Base-by-base conservation (phyloP, 202 grass and related monocot genomes). In the Setaria italica region DNA sequence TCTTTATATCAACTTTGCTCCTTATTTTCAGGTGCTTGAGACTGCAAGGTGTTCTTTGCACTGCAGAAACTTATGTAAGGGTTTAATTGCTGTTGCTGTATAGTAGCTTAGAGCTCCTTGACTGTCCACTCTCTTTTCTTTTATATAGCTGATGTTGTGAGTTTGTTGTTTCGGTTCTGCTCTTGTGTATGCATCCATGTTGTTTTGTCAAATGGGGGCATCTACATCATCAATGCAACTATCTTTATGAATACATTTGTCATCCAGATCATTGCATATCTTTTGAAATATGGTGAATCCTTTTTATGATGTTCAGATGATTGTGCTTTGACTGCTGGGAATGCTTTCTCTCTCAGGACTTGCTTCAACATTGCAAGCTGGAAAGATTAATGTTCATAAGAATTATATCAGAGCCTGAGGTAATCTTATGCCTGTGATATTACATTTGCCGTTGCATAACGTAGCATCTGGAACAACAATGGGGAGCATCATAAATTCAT, bases 11-110 rank as follows among this genome's bases (percentile, higher is more conserved):
- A 64, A 77, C 8, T 70, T 41, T 62, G 45, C 62, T 60, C 41
- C 76, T 84, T 86, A 49, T 91, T 86, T 99, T 67, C 85, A 99
- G 96, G 85, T 89, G 9, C 48, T 77, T 95, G 86, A 92, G 84
- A 88, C 53, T 99, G 49, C 96, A 92, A 83, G 95, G 87, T 83
- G 96, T 95, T 64, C 88, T 99, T 92, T 99, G 93, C 84, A 76
- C 73, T 35, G 19, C 74, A 56, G 96, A 96, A 88, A 85, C 87
- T 87, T 93, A 78, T 94, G 96, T 99, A 94, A 91, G 96, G 87
- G 49, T 35, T 86, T 34, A 84, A 91, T 85, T 90, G 34, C 63
- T 84, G 70, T 84, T 67, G 14, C 15, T 43, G 35, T 41, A n/a
- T 42, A 57, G 16, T 71, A 59, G 53, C 43, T 74, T 71, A 71